Evolutionary conservation across 2,329 filamentous ascomycete species (phyloP).

Genomic region (Colletotrichum destructivum): DNA sequence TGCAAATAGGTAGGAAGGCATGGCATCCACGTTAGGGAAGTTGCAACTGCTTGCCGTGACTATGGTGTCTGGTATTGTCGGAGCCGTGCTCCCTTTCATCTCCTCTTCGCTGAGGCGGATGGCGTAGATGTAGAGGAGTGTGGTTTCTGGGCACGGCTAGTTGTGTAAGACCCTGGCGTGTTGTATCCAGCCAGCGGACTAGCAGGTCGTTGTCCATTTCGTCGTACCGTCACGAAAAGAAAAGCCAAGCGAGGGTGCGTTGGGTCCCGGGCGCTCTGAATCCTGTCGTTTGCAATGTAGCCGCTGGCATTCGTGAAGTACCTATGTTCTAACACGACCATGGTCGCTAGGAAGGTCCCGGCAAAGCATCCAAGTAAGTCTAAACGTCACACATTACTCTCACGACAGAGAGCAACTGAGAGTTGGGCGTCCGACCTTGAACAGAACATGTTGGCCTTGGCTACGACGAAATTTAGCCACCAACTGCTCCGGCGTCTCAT

Average conservation of each 20-base stretch:
- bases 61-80: neutral
- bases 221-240: neutral
- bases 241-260: neutral
- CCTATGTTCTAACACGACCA: neutral
- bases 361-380: neutral
- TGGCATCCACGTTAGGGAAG: constrained; percentile 9
- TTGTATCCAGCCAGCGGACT: neutral
- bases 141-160: constrained; percentile 8
- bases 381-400: neutral
- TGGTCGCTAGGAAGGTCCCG: neutral
- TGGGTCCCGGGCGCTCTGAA: neutral
- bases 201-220: neutral
- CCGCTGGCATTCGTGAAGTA: neutral
- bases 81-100: constrained; percentile 2
- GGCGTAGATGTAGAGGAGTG: neutral
- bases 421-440: neutral
- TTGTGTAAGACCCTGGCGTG: constrained; percentile 7
- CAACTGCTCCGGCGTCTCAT: neutral
- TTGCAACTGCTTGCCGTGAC: neutral
- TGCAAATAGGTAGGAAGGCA: neutral
- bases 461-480: neutral
- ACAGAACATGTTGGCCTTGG: neutral
- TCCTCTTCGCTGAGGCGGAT: neutral
- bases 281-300: neutral
- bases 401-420: neutral